Evolutionary conservation across 192 early-diverging fungal species (phyloP).

Genomic region (Entomortierella beljakovae): DNA sequence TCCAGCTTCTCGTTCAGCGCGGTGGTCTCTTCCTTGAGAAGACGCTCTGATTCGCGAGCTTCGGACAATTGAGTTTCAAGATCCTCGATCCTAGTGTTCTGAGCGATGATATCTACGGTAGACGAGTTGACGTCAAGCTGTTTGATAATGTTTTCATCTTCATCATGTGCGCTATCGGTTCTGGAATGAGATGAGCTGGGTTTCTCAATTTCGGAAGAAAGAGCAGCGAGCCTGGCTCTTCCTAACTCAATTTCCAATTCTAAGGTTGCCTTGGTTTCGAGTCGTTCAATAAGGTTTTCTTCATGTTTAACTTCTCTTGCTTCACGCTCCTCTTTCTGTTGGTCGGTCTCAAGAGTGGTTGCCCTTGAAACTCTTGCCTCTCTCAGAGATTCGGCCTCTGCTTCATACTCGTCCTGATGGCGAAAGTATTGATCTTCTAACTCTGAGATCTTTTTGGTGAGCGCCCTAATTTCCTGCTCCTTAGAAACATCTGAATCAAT

Average conservation of each 20-base stretch:
- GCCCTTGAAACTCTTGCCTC: background rate
- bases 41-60: constrained; percentile 27
- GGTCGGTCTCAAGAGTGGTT: background rate
- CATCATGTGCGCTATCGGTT: constrained; percentile 7
- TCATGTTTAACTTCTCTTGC: constrained; percentile 14
- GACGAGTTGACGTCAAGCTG: constrained; percentile 5
- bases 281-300: constrained; percentile 25
- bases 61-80: constrained; percentile 22
- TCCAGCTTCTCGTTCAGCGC: constrained; percentile 18
- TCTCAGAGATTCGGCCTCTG: constrained; percentile 14
- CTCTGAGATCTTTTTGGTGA: constrained; percentile 11
- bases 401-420: constrained; percentile 16
- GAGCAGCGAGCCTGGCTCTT: background rate
- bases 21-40: constrained; percentile 19
- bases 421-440: constrained; percentile 26
- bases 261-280: constrained; percentile 27
- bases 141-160: background rate
- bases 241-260: constrained; percentile 26
- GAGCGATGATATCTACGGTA: background rate
- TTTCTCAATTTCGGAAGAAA: constrained; percentile 4
- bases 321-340: constrained; percentile 10
- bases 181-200: constrained; percentile 12
- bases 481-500: background rate
- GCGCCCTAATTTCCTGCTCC: constrained; percentile 19
- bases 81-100: background rate